A percentile compares a stretch with the other conserved stretches of the same genome.
These are phyloP conservation scores for Aspergillus bridgeri DNA, from an alignment of 495 filamentous ascomycete species.

Conservation along the genomic window DNA sequence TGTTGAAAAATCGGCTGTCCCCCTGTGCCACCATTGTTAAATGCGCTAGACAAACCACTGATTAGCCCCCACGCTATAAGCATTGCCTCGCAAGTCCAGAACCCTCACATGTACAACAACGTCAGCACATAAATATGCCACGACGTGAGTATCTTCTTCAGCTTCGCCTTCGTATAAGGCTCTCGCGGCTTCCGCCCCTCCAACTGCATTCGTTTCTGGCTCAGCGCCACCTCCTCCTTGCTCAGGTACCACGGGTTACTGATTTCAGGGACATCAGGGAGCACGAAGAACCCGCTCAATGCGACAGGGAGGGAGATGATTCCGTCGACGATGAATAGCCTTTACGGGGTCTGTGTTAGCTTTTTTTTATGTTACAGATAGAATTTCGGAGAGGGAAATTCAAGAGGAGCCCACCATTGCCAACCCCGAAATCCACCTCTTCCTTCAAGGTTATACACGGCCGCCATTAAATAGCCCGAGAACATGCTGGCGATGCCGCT, in stretches of 20 bases:
- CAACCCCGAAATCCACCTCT: conserved; percentile 45
- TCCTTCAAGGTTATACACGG: conserved; percentile 49
- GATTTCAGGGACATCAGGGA: conserved; percentile 60
- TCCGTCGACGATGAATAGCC: conserved; percentile 44
- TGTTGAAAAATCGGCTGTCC: conserved; percentile 38
- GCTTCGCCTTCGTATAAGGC: conserved; percentile 43
- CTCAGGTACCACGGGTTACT: conserved; percentile 51
- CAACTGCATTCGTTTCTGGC: conserved; percentile 44
- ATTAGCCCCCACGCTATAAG: background rate
- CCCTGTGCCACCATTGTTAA: conserved; percentile 35
- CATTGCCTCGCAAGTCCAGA: background rate
- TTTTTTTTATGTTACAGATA: too few relatives aligned
- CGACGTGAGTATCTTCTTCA: conserved; percentile 52
- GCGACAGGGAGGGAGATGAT: conserved; percentile 47
- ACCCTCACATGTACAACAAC: conserved; percentile 38
- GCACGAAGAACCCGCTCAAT: conserved; percentile 54
- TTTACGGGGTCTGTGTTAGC: too few relatives aligned
- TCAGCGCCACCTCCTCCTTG: conserved; percentile 41
- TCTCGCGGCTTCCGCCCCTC: conserved; percentile 43
- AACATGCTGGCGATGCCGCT: conserved; percentile 55
- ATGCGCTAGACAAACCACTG: conserved; percentile 20
- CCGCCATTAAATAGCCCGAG: conserved; percentile 56
- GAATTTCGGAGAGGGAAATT: too few relatives aligned
- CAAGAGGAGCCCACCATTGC: conserved; percentile 31
- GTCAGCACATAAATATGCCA: conserved; percentile 51